Evolutionary conservation across 768 basidiomycete species (phyloP).

Genomic region (Plicaturopsis crispa): DNA sequence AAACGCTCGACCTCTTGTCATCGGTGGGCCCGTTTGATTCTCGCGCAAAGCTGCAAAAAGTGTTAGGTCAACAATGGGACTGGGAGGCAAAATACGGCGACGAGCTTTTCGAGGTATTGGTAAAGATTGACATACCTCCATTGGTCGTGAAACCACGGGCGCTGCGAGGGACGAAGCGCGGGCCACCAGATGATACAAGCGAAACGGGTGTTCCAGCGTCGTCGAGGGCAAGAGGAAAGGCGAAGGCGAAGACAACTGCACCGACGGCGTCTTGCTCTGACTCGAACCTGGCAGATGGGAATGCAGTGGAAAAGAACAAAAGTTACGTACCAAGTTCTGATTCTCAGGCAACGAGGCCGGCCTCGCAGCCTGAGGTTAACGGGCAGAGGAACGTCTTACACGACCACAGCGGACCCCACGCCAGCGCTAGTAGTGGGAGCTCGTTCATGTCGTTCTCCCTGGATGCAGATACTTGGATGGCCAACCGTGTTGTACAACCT

Average conservation of each 20-base stretch:
- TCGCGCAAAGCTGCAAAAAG: slow-evolving; percentile 1
- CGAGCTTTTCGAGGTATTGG: slow-evolving; percentile 4
- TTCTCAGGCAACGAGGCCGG: not conserved
- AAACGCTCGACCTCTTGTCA: slow-evolving; percentile 8
- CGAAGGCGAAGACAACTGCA: not conserved
- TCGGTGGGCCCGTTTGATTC: slow-evolving; percentile 12
- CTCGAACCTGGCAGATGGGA: not conserved
- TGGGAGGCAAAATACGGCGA: slow-evolving; percentile 13
- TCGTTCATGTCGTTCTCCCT: too few relatives aligned
- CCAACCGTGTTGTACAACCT: too few relatives aligned
- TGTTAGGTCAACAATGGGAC: slow-evolving; percentile 12
- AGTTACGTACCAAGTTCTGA: not conserved
- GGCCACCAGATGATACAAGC: not conserved
- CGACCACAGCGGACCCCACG: too few relatives aligned
- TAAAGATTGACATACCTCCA: not conserved
- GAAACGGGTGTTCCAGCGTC: not conserved
- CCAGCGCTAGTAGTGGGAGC: too few relatives aligned
- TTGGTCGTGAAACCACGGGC: not conserved
- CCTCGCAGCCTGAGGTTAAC: not conserved
- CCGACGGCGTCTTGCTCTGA: not conserved
- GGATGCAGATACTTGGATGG: too few relatives aligned
- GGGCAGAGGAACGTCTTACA: too few relatives aligned
- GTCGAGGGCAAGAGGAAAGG: not conserved
- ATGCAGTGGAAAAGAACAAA: not conserved
- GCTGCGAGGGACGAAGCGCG: not conserved